phyloP scores from a whole-genome alignment of 2,329 filamentous ascomycete species.

The Colletotrichum scovillei region DNA sequence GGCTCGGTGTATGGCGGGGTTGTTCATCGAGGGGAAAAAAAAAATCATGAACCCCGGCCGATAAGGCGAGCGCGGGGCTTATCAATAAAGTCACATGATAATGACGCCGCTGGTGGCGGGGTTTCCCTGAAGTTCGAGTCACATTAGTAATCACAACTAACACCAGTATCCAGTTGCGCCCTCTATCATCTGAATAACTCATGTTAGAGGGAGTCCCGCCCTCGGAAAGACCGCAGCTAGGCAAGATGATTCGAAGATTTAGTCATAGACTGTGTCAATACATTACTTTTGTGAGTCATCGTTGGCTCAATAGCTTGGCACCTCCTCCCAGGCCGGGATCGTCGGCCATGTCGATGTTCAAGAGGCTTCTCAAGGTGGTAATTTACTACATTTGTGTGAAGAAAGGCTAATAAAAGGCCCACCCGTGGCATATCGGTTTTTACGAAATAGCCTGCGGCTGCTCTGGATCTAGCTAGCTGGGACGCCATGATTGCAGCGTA shows the following conservation, averaged over 20 bases:
- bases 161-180: background rate
- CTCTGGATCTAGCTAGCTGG: too few relatives aligned
- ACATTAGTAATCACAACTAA: constrained; percentile 7
- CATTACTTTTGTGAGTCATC: background rate
- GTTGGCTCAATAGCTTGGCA: background rate
- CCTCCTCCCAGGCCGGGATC: too few relatives aligned
- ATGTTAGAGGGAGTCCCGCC: too few relatives aligned
- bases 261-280: background rate
- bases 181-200: too few relatives aligned
- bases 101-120: constrained; percentile 5
- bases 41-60: constrained; percentile 9
- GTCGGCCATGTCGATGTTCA: too few relatives aligned
- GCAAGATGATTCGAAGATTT: background rate
- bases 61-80: constrained; percentile 30
- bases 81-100: constrained; percentile 16
- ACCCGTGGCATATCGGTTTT: too few relatives aligned
- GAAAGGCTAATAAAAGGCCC: too few relatives aligned
- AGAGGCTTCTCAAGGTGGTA: too few relatives aligned
- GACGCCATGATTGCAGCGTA: too few relatives aligned
- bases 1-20: constrained; percentile 31
- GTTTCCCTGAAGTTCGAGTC: background rate
- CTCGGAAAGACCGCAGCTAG: background rate
- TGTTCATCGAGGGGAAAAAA: constrained; percentile 7
- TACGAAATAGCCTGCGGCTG: too few relatives aligned
- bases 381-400: too few relatives aligned